Evolutionary conservation across 371 early-diverging fungal genomes (phyloP).

Genomic region (Parasitella parasitica): DNA sequence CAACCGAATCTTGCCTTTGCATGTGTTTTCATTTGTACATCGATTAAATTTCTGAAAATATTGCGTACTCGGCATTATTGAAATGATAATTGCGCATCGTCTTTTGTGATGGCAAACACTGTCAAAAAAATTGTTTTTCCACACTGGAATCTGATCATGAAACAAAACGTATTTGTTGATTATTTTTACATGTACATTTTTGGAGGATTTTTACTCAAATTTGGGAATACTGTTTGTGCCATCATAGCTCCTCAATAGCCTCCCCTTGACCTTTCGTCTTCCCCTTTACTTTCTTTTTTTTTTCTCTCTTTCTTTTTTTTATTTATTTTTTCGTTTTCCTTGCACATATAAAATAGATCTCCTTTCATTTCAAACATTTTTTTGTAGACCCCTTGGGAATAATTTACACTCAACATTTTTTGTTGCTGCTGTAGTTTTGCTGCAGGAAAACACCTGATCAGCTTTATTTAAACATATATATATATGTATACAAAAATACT

Average conservation of each 20-base stretch:
- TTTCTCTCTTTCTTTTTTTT: slow-evolving; percentile 1
- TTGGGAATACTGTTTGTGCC: background rate
- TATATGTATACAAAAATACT: background rate
- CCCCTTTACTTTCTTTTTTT: slow-evolving; percentile 3
- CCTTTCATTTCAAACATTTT: background rate
- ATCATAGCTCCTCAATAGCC: background rate
- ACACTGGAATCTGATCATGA: background rate
- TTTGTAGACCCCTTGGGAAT: background rate
- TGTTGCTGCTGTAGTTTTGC: background rate
- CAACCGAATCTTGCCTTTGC: background rate
- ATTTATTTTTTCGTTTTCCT: background rate
- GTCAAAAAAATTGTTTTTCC: background rate
- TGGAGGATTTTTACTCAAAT: slow-evolving; percentile 1
- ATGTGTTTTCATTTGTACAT: background rate
- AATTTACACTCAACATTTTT: background rate
- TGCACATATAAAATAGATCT: background rate
- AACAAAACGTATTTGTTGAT: background rate
- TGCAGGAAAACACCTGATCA: slow-evolving; percentile 16
- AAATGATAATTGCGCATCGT: no score
- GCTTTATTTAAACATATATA: background rate
- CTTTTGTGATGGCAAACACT: no score
- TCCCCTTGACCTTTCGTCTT: background rate
- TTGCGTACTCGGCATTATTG: no score
- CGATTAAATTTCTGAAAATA: background rate
- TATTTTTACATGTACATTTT: slow-evolving; percentile 17